Evolutionary conservation across 2,329 filamentous ascomycete species (phyloP).

Genomic region (Neoascochyta sp.): DNA sequence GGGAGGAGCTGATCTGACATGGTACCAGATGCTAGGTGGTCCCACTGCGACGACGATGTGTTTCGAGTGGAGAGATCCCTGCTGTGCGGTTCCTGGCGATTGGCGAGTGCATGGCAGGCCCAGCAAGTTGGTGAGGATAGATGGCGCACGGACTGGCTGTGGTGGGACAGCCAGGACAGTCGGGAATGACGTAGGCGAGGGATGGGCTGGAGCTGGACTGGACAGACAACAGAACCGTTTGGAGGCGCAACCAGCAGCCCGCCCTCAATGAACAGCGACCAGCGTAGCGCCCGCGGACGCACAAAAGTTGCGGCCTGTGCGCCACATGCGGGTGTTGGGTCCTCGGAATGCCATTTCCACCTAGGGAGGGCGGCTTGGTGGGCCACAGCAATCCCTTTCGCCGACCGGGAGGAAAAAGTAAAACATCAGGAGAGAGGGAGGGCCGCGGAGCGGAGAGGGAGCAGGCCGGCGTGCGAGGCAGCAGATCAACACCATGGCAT

Average conservation of each 20-base stretch:
- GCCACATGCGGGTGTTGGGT: too few species aligned
- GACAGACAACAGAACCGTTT: too few species aligned
- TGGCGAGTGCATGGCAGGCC: conserved; percentile 5
- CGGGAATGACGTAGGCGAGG: conserved; percentile 5
- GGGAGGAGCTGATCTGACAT: conserved; percentile 6
- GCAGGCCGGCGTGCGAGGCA: conserved; percentile 6
- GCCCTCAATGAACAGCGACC: too few species aligned
- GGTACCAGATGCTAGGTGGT: conserved; percentile 7
- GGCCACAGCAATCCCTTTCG: conserved; percentile 1
- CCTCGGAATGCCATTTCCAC: too few species aligned
- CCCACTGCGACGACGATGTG: conserved; percentile 3
- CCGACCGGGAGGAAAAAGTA: too few species aligned
- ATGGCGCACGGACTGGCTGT: conserved; percentile 3
- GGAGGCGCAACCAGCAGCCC: too few species aligned
- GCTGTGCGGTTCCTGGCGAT: conserved; percentile 1
- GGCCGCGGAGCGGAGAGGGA: conserved; percentile 3
- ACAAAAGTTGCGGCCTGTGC: too few species aligned
- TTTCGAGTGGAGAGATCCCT: too few species aligned
- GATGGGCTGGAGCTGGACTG: background rate
- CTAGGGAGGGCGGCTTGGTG: conserved; percentile 1
- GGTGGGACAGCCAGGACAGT: background rate
- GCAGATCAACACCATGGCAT: too few species aligned
- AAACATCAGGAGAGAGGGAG: conserved; percentile 1
- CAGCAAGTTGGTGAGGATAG: conserved; percentile 2
- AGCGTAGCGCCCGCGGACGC: too few species aligned